Evolutionary conservation across 1,139 yeast species (phyloP), one percentile per base, ranked within the genome.

Genomic region (Pichia sp.): DNA sequence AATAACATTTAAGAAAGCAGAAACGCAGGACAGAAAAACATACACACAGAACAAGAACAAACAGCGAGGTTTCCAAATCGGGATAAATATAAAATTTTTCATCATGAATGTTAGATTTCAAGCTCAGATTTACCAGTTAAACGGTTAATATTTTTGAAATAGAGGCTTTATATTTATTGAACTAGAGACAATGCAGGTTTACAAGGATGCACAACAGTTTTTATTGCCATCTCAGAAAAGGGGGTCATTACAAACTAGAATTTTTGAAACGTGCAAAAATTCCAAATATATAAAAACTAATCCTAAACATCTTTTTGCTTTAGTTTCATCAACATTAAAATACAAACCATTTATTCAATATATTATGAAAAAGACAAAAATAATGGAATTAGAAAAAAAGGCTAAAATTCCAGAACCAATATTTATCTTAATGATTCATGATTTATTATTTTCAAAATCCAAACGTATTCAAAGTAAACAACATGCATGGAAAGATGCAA

Each of bases 391-490:
- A 6, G 81, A 72, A 65, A 78, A 68, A 64, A 68, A 52, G 60
- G 64, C 66, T 31, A 67, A 69, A 47, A 58, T 72, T 11, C 69
- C 71, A 23, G 73, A 71, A 40, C 69, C 67, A 38, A 62, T 86
- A 44, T 76, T 86, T 2, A 53, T 79, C 42, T 66, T 92, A 20
- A 66, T 92, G 64, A 81, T 83, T 1, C 95, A 92, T 60, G 98
- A 92, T 65, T 67, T 89, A 47, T 64, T 92, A 7, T 74, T 92
- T 50, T 77, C 94, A 6, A 74, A 80, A 50, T 73, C 78, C 29
- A 95, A 95, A 9, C 68, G 97, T 51, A 85, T 92, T 48, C 94
- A 87, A 59, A 83, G 89, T 72, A 95, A 95, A 6, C 89, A 89
- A 56, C 90, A 85, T 50, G 87, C 92, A 0, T 72, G 87, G 48